phyloP scores from a whole-genome alignment of 2,329 filamentous ascomycete species.

The Colletotrichum spaethianum region DNA sequence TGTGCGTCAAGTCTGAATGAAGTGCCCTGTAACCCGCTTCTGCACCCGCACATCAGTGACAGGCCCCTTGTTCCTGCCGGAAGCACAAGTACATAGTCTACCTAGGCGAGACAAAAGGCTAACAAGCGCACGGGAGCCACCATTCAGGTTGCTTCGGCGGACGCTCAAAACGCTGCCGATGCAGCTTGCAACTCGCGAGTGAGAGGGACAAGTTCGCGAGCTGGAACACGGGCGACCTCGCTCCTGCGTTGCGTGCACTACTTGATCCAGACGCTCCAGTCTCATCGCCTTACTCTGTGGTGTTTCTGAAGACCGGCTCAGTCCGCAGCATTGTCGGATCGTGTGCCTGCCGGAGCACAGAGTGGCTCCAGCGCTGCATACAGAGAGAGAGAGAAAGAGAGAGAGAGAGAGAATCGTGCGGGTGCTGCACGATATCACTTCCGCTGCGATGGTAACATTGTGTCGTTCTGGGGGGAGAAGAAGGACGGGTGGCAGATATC shows the following conservation, averaged over 20 bases:
- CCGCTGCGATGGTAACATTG: slow-evolving; percentile 21
- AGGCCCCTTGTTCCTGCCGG: slow-evolving; percentile 23
- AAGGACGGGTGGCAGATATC: neutral
- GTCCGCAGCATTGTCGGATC: neutral
- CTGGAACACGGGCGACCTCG: slow-evolving; percentile 12
- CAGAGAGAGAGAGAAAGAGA: neutral
- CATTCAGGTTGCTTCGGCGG: slow-evolving; percentile 1
- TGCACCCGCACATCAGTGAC: slow-evolving; percentile 4
- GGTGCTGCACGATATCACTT: slow-evolving; percentile 11
- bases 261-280: neutral
- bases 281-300: neutral
- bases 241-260: neutral
- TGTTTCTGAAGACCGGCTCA: neutral
- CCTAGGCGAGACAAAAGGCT: slow-evolving; percentile 20
- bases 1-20: slow-evolving; percentile 11
- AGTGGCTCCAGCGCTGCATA: neutral
- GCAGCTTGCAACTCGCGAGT: neutral
- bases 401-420: neutral
- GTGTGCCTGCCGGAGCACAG: neutral
- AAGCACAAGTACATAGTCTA: slow-evolving; percentile 19
- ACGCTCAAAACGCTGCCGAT: slow-evolving; percentile 2
- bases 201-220: neutral
- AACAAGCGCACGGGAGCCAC: slow-evolving; percentile 32
- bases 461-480: neutral
- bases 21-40: neutral